Conservation (phyloP, 495 filamentous ascomycete genomes). For the Hyaloscypha finlandica region DNA sequence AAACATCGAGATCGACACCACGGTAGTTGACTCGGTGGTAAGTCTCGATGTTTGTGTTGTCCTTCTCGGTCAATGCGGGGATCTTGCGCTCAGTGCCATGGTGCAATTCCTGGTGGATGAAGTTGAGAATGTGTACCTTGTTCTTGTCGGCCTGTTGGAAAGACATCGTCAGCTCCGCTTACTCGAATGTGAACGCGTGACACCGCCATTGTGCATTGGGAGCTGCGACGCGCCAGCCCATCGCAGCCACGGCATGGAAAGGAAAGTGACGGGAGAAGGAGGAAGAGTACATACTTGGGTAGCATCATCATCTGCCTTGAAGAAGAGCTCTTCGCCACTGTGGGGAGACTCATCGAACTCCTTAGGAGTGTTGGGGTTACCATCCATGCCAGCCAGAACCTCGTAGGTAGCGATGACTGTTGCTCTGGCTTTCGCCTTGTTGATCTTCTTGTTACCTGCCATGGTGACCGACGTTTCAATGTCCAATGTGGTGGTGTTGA, state of each 20-base stretch:
- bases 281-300: constrained; percentile 6
- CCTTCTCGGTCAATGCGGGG: not conserved
- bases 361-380: constrained; percentile 12
- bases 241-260: not conserved
- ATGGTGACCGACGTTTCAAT: not conserved
- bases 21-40: constrained; percentile 9
- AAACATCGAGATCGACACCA: constrained; percentile 12
- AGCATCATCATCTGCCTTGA: constrained; percentile 17
- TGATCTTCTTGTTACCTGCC: constrained; percentile 6
- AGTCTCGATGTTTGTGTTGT: not conserved
- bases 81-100: constrained; percentile 6
- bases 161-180: not conserved
- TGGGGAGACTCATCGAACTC: constrained; percentile 14
- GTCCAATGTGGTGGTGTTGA: not conserved
- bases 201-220: not conserved
- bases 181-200: not conserved
- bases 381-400: constrained; percentile 8
- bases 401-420: not conserved
- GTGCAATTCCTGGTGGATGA: constrained; percentile 13
- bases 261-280: not conserved
- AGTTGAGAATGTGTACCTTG: constrained; percentile 8
- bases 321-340: constrained; percentile 7
- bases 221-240: not conserved
- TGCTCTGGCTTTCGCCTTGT: not conserved
- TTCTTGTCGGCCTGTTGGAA: not conserved